Evolutionary conservation across 129 eudicot species (phyloP), one percentile per base, ranked within the genome.

Genomic region (Tanacetum coccineum): DNA sequence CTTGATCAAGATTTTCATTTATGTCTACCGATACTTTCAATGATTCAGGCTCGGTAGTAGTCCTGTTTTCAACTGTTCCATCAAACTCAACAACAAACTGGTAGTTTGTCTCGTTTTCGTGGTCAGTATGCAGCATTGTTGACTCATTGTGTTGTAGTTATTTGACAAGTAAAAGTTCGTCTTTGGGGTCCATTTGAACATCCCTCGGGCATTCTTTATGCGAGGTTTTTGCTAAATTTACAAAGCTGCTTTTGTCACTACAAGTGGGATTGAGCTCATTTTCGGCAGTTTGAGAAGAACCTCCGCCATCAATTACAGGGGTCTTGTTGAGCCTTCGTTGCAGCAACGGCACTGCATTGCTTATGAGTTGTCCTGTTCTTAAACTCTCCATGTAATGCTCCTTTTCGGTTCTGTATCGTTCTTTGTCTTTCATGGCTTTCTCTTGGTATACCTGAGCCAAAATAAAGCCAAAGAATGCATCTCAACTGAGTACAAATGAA

Each of bases 381-480:
- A 84, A 20, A 66, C 81, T 78, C 64, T 84, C 87, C 56, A 73
- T 68, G 39, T 84, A 87, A 20, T 59, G 83, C 63, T 72, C 88
- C 91, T 84, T 90, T 72, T 87, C 95, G 13, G 45, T 52, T 78
- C 40, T 76, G 76, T 90, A 90, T 51, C 97, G 70, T 66, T 90
- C 97, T 68, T 90, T 87, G 70, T 90, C 97, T 77, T 64, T 71
- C 47, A 71, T 44, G 25, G 95, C 95, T 45, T 82, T 86, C 53
- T 90, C 95, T 36, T 84, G 91, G 81, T 87, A 87, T 6, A 87
- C 83, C 97, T 90, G 72, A 64, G 55, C n/a, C 52, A 44, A 70
- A 63, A 36, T 68, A 25, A 14, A 50, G 6, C n/a, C 44, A 3
- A 39, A 30, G 25, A 57, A 44, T 58, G 55, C 46, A 57, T 70